phyloP scores from a whole-genome alignment of 495 filamentous ascomycete genomes.

The Entonaema liquescens region DNA sequence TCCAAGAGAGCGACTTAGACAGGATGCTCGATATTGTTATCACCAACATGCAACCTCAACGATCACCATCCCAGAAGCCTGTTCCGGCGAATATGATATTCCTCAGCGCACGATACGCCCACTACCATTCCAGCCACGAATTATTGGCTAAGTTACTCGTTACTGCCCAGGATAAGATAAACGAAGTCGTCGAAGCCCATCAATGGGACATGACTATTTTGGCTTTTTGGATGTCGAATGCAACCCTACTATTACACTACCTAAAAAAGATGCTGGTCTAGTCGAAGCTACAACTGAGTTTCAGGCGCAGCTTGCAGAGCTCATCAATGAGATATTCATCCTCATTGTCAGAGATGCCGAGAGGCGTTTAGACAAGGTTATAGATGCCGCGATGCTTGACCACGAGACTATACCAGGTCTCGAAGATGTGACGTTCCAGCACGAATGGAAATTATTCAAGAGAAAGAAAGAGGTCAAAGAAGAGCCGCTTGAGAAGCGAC shows the following conservation, averaged over 20 bases:
- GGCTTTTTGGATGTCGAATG: conserved; percentile 99
- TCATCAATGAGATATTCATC: conserved; percentile 98
- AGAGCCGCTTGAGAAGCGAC: conserved; percentile 88
- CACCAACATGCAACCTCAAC: conserved; percentile 96
- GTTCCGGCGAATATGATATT: conserved; percentile 98
- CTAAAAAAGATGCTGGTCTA: conserved; percentile 92
- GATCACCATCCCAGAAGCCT: conserved; percentile 94
- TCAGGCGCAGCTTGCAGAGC: conserved; percentile 90
- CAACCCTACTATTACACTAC: conserved; percentile 92
- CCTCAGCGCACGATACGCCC: conserved; percentile 92
- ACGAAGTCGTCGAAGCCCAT: conserved; percentile 88
- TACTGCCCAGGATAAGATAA: conserved; percentile 94
- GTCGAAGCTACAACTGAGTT: conserved; percentile 85
- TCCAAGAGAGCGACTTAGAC: conserved; percentile 91
- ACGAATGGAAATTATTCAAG: conserved; percentile 97
- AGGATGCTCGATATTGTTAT: conserved; percentile 94
- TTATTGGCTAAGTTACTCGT: conserved; percentile 81
- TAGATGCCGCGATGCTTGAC: conserved; percentile 93
- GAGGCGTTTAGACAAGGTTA: conserved; percentile 92
- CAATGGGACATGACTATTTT: conserved; percentile 99
- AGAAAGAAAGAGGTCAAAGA: conserved; percentile 85
- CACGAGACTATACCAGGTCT: conserved; percentile 99
- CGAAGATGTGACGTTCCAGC: conserved; percentile 94
- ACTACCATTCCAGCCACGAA: conserved; percentile 92
- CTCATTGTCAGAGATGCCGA: conserved; percentile 99